These are phyloP conservation scores for Neurospora sp. DNA, from an alignment of 495 filamentous ascomycete species.

Conservation along the genomic window DNA sequence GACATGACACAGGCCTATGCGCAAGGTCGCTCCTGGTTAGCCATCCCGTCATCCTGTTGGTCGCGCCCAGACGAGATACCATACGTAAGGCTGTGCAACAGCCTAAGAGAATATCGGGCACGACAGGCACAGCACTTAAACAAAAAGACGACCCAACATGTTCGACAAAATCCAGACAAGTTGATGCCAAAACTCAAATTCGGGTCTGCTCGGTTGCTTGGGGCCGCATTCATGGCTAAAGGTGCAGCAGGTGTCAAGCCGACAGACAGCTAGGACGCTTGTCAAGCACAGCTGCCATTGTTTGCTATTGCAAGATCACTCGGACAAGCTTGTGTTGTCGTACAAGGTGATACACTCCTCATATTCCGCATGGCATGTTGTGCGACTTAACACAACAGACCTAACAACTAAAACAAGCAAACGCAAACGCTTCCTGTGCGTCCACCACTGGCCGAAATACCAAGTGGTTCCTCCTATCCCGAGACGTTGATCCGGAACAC, in stretches of 20 bases:
- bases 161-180: background rate
- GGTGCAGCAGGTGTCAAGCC: background rate
- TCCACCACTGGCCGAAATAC: background rate
- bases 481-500: background rate
- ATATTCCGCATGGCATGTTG: background rate
- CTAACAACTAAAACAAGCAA: background rate
- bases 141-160: background rate
- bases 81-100: background rate
- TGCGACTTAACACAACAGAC: background rate
- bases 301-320: background rate
- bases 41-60: background rate
- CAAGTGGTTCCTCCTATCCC: background rate
- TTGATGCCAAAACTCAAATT: background rate
- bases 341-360: background rate
- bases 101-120: background rate
- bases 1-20: background rate
- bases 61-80: background rate
- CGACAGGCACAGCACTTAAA: background rate
- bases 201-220: background rate
- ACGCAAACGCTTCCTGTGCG: background rate
- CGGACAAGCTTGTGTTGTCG: background rate
- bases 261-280: background rate
- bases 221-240: background rate
- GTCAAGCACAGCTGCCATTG: background rate
- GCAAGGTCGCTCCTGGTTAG: background rate